Evolutionary conservation across 225 moss, liverwort and hornwort species (phyloP), one percentile per base, ranked within the genome.

Genomic region (Neckera pumila): DNA sequence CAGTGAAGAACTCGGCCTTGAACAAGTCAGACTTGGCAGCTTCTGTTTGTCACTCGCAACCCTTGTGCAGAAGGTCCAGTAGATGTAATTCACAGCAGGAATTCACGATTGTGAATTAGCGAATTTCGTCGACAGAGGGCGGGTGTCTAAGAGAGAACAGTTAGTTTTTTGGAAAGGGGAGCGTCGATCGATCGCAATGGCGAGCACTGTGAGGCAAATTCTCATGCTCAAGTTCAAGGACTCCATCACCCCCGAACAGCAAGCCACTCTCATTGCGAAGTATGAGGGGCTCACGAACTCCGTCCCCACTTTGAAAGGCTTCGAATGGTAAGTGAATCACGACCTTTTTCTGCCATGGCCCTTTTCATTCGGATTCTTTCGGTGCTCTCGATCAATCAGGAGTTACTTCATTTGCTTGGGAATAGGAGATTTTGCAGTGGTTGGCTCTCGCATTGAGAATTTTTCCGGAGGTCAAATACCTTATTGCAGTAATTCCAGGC

Each of bases 171-270:
- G 61, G n/a, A 21, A 81, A 30, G 30, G 4, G 23, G 28, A 42
- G 42, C 17, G 43, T 73, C 25, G 82, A 49, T 49, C 43, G 63
- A 49, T 49, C 43, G 63, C 86, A 8, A 92, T 95, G 94, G 87
- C 90, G 57, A 87, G 73, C 66, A 61, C 67, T 9, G 65, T 94
- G 76, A 93, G 85, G 89, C 92, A 95, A 63, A 81, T 94, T 53
- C 75, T 95, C 59, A 56, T 95, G 93, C 86, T 89, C 58, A 92
- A 91, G 43, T 92, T 95, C 84, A 93, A 93, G 88, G 91, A 89
- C 38, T 90, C 88, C 12, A 15, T 89, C 64, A 93, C 88, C 20
- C 43, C 90, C 33, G 92, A 91, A 21, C 80, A 89, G 85, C 89
- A 89, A 83, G 40, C 74, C 53, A 27, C 85, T 57, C 62, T 93